phyloP scores from a whole-genome alignment of 495 filamentous ascomycete genomes.

The Neurospora hispaniola region DNA sequence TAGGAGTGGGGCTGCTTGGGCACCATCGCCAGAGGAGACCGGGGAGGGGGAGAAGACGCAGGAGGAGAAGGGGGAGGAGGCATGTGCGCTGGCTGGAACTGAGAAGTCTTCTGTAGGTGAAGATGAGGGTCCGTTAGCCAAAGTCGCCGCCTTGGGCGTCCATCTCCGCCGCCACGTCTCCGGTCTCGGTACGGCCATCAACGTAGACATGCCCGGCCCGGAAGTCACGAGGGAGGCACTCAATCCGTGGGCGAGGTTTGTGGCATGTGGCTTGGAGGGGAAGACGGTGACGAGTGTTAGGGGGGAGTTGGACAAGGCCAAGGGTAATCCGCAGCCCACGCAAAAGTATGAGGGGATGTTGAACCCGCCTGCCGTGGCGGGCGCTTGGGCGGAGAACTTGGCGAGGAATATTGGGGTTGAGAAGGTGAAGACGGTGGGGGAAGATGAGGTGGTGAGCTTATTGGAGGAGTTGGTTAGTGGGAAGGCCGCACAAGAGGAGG shows the following conservation, averaged over 20 bases:
- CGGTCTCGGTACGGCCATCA: conserved; percentile 80
- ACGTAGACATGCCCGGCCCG: conserved; percentile 47
- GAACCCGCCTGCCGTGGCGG: conserved; percentile 5
- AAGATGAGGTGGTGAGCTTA: conserved; percentile 11
- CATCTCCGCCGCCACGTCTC: conserved; percentile 76
- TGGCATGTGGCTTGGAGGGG: conserved; percentile 77
- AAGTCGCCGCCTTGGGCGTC: conserved; percentile 84
- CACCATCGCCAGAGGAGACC: not conserved
- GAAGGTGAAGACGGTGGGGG: conserved; percentile 10
- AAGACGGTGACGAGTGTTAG: conserved; percentile 61
- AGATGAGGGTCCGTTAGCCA: conserved; percentile 32
- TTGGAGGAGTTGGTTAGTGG: conserved; percentile 8
- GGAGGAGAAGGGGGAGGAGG: not conserved
- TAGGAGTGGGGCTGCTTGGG: not conserved
- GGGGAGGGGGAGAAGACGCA: not conserved
- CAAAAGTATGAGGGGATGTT: not conserved
- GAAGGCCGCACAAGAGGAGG: not conserved
- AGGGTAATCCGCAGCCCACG: not conserved
- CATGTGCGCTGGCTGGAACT: not conserved
- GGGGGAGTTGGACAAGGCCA: conserved; percentile 12
- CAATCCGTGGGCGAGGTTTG: conserved; percentile 52
- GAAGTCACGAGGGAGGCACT: conserved; percentile 1
- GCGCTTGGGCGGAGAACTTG: conserved; percentile 16
- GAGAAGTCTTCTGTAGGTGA: not conserved
- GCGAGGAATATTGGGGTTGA: conserved; percentile 16